Conservation (phyloP, 331 rosid genomes). For the Erythrophleum ivorense region DNA sequence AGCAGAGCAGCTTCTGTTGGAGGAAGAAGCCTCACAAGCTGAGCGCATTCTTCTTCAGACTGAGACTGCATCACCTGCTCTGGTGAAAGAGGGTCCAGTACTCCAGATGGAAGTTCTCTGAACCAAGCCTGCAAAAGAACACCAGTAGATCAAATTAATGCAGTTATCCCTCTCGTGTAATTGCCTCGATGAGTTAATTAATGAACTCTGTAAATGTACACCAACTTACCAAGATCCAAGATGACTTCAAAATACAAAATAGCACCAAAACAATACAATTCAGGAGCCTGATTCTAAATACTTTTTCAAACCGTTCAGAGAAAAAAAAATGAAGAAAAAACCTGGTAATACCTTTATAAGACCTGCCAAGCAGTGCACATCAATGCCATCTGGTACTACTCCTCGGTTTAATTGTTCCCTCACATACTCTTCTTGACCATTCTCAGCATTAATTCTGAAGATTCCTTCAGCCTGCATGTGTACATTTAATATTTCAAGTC, state of each 20-base stretch:
- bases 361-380: conserved; percentile 83
- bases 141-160: conserved; percentile 29
- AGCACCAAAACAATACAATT: neutral
- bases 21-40: conserved; percentile 72
- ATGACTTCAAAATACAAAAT: neutral
- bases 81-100: conserved; percentile 75
- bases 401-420: conserved; percentile 77
- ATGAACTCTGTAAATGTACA: neutral
- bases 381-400: conserved; percentile 63
- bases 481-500: conserved; percentile 26
- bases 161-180: neutral
- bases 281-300: neutral
- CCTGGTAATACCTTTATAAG: conserved; percentile 63
- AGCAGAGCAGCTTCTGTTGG: conserved; percentile 71
- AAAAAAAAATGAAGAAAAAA: neutral
- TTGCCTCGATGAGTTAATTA: neutral
- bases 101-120: conserved; percentile 75
- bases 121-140: conserved; percentile 74
- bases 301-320: neutral
- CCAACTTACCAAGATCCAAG: neutral
- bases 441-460: conserved; percentile 77
- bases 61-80: conserved; percentile 83
- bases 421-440: conserved; percentile 83
- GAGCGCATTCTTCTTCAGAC: conserved; percentile 71
- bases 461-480: conserved; percentile 76